A percentile compares a stretch with the other conserved stretches of the same genome.
phyloP scores from a whole-genome alignment of 2,329 filamentous ascomycete genomes.

The Chaetomiaceae sp. region DNA sequence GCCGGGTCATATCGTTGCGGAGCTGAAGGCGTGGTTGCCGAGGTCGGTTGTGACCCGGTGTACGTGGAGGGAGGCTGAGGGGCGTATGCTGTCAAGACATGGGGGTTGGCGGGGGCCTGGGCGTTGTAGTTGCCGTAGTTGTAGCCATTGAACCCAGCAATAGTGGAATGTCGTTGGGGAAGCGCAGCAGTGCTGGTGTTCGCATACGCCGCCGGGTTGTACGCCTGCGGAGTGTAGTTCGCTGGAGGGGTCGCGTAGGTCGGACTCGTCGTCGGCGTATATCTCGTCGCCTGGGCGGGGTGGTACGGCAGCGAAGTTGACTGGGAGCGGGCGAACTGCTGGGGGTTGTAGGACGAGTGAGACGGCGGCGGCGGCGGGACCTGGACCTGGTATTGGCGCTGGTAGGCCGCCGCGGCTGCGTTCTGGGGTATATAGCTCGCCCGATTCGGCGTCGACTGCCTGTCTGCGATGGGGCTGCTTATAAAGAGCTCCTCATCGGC shows the following conservation, averaged over 20 bases:
- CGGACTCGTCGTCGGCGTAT: conserved; percentile 34
- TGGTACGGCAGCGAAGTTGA: conserved; percentile 48
- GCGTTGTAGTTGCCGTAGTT: conserved; percentile 33
- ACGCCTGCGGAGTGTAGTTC: conserved; percentile 47
- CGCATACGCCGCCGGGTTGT: conserved; percentile 57
- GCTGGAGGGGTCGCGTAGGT: conserved; percentile 32
- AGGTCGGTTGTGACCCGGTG: conserved; percentile 25
- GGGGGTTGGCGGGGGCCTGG: conserved; percentile 31
- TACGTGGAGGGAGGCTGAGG: conserved; percentile 35
- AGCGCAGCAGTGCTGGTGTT: conserved; percentile 31
- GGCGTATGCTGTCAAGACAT: conserved; percentile 31
- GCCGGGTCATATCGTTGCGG: conserved; percentile 37
- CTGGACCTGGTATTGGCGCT: conserved; percentile 44
- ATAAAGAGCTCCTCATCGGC: conserved; percentile 60
- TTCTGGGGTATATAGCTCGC: conserved; percentile 32
- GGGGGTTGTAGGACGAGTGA: conserved; percentile 62
- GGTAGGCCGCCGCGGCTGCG: conserved; percentile 45
- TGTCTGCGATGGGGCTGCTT: conserved; percentile 37
- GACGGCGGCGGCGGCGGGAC: conserved; percentile 30
- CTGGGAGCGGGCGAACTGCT: conserved; percentile 53
- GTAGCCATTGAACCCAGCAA: conserved; percentile 43
- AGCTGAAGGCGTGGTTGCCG: conserved; percentile 27
- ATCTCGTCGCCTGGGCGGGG: conserved; percentile 36
- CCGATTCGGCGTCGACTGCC: conserved; percentile 21
- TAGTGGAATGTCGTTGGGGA: conserved; percentile 47